Base-by-base conservation (phyloP, 768 basidiomycete species). In the Floccularia luteovirens region DNA sequence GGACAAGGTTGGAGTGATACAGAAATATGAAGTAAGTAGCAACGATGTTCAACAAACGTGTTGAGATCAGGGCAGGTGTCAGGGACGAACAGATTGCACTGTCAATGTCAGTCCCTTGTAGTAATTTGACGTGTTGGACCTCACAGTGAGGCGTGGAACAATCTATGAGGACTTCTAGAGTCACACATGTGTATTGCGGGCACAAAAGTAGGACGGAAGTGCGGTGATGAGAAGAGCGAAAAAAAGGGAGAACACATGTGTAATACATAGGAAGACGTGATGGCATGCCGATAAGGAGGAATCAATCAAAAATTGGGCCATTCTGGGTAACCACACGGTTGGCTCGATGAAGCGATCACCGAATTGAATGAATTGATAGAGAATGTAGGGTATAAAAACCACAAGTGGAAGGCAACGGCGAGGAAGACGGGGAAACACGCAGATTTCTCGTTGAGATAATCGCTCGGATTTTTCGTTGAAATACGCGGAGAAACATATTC, bases 381-480 rank as follows among this genome's bases (percentile, higher is more conserved):
- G 31, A 38, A 41, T 50, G 46, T 48, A 43, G 52, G 53, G 45
- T 65, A 66, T 64, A 64, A 61, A 63, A 57, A 57, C 60, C 55
- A 45, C 51, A 58, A 57, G 49, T 49, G 59, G 62, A 51, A 59
- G 43, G 48, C 17, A 31, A 27, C n/a, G 41, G 38, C 7, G 42
- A 12, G 14, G 36, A 22, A 21, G 46, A 44, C 39, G 33, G 51
- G 32, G 40, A 43, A 43, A 44, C 35, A 40, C 37, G 47, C 32
- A 33, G 31, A 16, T 41, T 5, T 16, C 12, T 35, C 12, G 19
- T 10, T 17, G 8, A 8, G 12, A 40, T 43, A 41, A 28, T 16
- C 19, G 23, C 35, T 25, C 21, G 24, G 24, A 4, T 20, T 24
- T 36, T 33, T 42, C 27, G 10, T 14, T 28, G 14, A 8, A 28